Evolutionary conservation across 768 basidiomycete species (phyloP), one percentile per base, ranked within the genome.

Genomic region (Kwoniella sp.): DNA sequence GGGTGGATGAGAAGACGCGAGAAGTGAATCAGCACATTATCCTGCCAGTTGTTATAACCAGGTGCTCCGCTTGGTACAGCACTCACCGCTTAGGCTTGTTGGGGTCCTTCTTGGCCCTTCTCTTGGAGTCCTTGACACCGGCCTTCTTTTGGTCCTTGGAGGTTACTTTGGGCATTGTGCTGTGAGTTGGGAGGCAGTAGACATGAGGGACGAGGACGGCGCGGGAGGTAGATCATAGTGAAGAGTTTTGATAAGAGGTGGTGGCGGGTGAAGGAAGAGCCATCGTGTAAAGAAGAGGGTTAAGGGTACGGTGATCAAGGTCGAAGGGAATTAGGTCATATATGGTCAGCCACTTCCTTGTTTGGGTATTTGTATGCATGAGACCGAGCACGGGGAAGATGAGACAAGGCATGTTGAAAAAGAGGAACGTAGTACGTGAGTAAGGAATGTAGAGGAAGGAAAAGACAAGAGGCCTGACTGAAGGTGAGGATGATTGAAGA

Each of bases 1-100:
- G n/a, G n/a, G n/a, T n/a, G n/a, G n/a, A n/a, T n/a, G n/a, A n/a
- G n/a, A n/a, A n/a, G n/a, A n/a, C n/a, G n/a, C n/a, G n/a, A n/a
- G n/a, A n/a, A n/a, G n/a, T n/a, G 25, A 27, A 22, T 52, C 50
- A 60, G 36, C 10, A 40, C n/a, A 27, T 15, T 30, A 46, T 12
- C 8, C n/a, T n/a, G n/a, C n/a, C n/a, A n/a, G n/a, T n/a, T n/a
- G n/a, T n/a, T n/a, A n/a, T n/a, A n/a, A n/a, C n/a, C n/a, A n/a
- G n/a, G n/a, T n/a, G n/a, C n/a, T n/a, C n/a, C n/a, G n/a, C n/a
- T n/a, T n/a, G n/a, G n/a, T n/a, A 30, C 17, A 10, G 15, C 17
- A 73, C 72, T 67, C 65, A 80, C 79, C 77, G 87, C 83, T 97
- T 96, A 65, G 92, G 92, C 49, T 88, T 86, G 80, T 89, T 89